These are phyloP conservation scores for Colletotrichum siamense DNA, from an alignment of 2,329 filamentous ascomycete genomes.

Conservation along the genomic window DNA sequence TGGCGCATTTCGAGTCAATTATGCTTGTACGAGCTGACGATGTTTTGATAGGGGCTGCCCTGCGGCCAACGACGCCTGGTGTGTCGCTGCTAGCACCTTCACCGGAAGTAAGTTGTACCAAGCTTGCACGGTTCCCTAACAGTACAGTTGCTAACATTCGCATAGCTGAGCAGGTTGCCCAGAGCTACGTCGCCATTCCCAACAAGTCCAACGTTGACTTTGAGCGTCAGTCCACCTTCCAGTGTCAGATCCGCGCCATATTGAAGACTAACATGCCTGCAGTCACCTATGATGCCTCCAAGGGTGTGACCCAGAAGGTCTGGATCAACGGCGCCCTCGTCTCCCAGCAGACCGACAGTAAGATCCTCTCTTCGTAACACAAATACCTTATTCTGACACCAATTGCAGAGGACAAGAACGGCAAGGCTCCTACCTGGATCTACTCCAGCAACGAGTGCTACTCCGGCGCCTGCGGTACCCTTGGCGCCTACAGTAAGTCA, in stretches of 20 bases:
- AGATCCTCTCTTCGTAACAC: neutral
- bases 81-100: neutral
- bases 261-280: neutral
- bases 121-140: fast-evolving
- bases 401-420: neutral
- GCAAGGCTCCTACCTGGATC: neutral
- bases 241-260: fast-evolving
- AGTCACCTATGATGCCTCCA: neutral
- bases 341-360: neutral
- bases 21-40: neutral
- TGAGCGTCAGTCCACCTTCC: neutral
- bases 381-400: neutral
- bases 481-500: neutral
- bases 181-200: neutral
- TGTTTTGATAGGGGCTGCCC: neutral
- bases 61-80: neutral
- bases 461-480: neutral
- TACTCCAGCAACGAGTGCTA: constrained; percentile 5
- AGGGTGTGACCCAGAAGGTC: neutral
- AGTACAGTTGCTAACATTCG: neutral
- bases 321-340: neutral
- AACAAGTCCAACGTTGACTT: neutral
- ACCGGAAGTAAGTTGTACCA: neutral
- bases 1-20: fast-evolving
- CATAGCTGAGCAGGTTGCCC: neutral